Evolutionary conservation across 2,329 filamentous ascomycete species (phyloP), one percentile per base, ranked within the genome.

Genomic region (Calonectria pseudoturangicola): DNA sequence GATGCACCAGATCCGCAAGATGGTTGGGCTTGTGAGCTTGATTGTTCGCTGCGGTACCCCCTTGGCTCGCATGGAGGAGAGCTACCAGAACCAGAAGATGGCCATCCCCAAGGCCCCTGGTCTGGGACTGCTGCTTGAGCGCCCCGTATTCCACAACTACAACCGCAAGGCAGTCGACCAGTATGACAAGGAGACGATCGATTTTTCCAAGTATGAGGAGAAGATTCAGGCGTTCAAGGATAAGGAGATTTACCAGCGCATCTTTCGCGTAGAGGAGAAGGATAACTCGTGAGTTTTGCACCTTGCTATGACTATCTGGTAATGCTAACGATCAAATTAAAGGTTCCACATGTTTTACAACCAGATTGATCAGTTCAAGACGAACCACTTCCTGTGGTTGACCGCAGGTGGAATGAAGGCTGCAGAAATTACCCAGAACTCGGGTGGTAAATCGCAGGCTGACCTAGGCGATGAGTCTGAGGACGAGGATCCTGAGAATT

Each of bases 1-100:
- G 97, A 99, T 99, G 97, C 97, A 99, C 85, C 97, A 99, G 86
- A 99, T 99, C 84, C 93, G 97, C 81, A 99, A 98, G 86, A 98
- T 99, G 97, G 95, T 99, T 18, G 95, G 94, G 70, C 95, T 99
- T 93, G 95, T 92, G 10, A 92, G 95, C 41, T 88, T 99, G 73
- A 88, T 96, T 7, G 93, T 97, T 8, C 93, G 97, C 45, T 97
- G 94, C 83, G 97, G 95, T 64, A 93, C 93, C n/a, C 88, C 94
- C 4, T 87, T 92, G 4, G 86, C 90, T 13, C 91, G 94, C 33
- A 94, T 99, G 77, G 83, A 86, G 0, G 90, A 97, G 73, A 94
- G 92, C 73, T 98, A 98, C 83, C 91, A 90, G 1, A 82, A 88
- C 7, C 89, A 91, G 25, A 92, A 93, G 71, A 94, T 98, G 79